These are phyloP conservation scores for Hanseniaspora vineae DNA, from an alignment of 805 yeast species.

Conservation along the genomic window DNA sequence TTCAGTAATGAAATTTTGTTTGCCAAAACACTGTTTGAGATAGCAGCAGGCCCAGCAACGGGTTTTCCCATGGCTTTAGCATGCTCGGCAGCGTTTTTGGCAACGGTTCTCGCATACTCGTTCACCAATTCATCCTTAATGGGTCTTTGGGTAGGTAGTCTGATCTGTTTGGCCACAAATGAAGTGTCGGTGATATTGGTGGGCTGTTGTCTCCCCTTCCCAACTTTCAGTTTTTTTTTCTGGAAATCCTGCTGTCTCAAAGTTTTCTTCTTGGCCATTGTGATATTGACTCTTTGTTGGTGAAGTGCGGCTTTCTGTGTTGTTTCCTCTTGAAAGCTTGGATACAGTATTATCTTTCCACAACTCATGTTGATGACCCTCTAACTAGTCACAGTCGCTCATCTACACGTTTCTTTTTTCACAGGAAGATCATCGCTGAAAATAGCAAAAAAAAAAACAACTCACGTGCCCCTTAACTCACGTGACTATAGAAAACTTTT, in stretches of 20 bases:
- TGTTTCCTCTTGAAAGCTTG: too few species aligned
- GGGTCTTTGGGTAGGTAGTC: conserved; percentile 20
- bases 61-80: background rate
- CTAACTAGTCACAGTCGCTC: too few species aligned
- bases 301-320: too few species aligned
- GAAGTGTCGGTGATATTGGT: conserved; percentile 77
- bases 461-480: too few species aligned
- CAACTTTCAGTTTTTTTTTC: conserved; percentile 69
- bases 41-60: conserved; percentile 5
- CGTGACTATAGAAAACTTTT: too few species aligned
- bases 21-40: conserved; percentile 33
- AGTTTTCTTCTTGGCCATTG: conserved; percentile 27
- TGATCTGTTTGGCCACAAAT: conserved; percentile 48
- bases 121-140: conserved; percentile 7
- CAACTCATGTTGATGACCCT: too few species aligned
- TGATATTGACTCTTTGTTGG: background rate
- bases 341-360: too few species aligned
- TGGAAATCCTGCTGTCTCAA: conserved; percentile 36
- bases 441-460: too few species aligned
- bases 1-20: conserved; percentile 57
- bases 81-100: background rate
- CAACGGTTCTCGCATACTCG: conserved; percentile 3
- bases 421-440: too few species aligned
- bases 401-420: too few species aligned
- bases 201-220: conserved; percentile 56